Percentiles rank a stretch among this genome's conserved stretches.
Conservation (phyloP, 768 basidiomycete species). For the Podaxis mareebaensis region DNA sequence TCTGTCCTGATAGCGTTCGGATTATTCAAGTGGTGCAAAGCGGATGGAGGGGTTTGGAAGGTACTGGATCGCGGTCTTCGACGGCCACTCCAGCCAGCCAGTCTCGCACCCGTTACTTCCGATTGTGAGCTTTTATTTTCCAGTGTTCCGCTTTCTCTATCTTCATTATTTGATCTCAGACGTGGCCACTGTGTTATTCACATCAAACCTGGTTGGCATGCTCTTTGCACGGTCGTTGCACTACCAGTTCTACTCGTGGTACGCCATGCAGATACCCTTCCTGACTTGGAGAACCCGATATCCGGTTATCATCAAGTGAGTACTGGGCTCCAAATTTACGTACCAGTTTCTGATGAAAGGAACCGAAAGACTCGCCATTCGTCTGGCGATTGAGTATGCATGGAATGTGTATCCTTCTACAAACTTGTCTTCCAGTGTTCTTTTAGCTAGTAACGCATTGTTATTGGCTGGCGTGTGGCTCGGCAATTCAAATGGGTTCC, state of each 20-base stretch:
- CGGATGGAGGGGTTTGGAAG: conserved; percentile 63
- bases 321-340: conserved; percentile 7
- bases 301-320: conserved; percentile 63
- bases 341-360: background rate
- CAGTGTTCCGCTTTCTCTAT: background rate
- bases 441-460: conserved; percentile 28
- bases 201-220: conserved; percentile 90
- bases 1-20: conserved; percentile 64
- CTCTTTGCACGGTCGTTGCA: conserved; percentile 92
- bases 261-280: conserved; percentile 87
- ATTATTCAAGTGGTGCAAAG: conserved; percentile 71
- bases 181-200: conserved; percentile 79
- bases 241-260: conserved; percentile 99
- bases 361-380: conserved; percentile 5
- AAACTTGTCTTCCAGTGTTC: conserved; percentile 26
- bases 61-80: conserved; percentile 58
- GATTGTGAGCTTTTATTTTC: conserved; percentile 56
- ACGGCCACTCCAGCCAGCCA: conserved; percentile 51
- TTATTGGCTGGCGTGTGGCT: conserved; percentile 37
- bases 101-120: conserved; percentile 45
- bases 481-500: conserved; percentile 18
- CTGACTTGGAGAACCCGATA: conserved; percentile 74
- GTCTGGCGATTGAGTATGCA: conserved; percentile 20
- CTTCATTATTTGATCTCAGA: conserved; percentile 42
- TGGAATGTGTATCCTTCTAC: conserved; percentile 25